Base-by-base conservation (phyloP, 306 rosid species). In the Geum urbanum region DNA sequence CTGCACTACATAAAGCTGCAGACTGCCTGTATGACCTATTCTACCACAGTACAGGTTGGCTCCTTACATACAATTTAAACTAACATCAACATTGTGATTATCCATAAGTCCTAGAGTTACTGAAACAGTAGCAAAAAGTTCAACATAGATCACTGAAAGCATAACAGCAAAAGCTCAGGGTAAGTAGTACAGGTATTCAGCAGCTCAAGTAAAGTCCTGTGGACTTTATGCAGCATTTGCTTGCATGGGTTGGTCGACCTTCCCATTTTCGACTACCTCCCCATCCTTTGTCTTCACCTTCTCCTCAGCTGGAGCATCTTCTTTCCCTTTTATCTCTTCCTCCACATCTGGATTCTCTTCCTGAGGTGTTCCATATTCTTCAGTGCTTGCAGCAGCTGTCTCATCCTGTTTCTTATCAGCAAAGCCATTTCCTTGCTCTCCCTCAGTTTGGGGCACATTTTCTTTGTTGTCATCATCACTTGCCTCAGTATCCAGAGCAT, bases 231-330 rank as follows among this genome's bases (percentile, higher is more conserved):
- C 64, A 60, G 68, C 70, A 74, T 79, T 85, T 70, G 63, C 63
- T 73, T 50, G 78, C 78, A 63, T 69, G 59, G 72, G 78, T 79
- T 75, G 82, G 65, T 66, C 84, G 72, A 80, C 83, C 63, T 79
- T 80, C n/a, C 86, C 87, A 22, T 81, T 86, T 77, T 83, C 91
- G 37, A 74, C 63, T 48, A 75, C 59, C 66, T 71, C 74, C 18
- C 69, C 80, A 35, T 74, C 92, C 58, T 70, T 71, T 72, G 76
- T 73, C 61, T 76, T 57, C 55, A 75, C 53, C 65, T 78, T 74
- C 65, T 83, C 84, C 50, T 82, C 86, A 16, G 71, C 75, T 60
- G 77, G 77, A 73, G 56, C 63, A 43, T 71, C 88, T 48, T 64
- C 59, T 41, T 72, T 75, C 43, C 48, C 83, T 54, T 76, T 57